Conservation (phyloP, 2,329 filamentous ascomycete species). For the Trichoderma brevicompactum region DNA sequence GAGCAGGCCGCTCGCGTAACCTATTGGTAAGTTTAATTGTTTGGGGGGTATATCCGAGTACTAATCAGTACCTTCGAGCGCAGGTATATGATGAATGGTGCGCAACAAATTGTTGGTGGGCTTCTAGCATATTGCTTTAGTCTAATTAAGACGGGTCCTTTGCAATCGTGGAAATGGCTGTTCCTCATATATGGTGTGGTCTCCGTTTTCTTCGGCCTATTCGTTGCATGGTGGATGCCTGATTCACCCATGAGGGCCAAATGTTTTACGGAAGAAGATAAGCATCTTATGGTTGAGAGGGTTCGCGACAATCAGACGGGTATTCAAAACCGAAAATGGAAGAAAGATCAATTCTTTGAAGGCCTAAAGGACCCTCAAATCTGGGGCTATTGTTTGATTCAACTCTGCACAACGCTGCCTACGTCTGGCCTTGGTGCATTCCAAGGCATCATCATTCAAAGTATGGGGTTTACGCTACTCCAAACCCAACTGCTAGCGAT, state of each 20-base stretch:
- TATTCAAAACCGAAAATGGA: constrained; percentile 23
- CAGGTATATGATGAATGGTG: constrained; percentile 26
- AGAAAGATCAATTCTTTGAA: constrained; percentile 13
- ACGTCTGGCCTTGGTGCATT: constrained; percentile 23
- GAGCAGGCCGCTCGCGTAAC: constrained; percentile 18
- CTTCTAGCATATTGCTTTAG: constrained; percentile 22
- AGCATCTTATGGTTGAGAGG: constrained; percentile 22
- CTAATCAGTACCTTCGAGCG: background rate
- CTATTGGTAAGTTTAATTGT: constrained; percentile 1
- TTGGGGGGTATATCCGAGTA: background rate
- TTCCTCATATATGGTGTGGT: constrained; percentile 14
- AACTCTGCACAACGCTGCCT: constrained; percentile 13
- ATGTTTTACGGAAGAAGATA: constrained; percentile 22
- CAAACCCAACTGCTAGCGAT: constrained; percentile 17
- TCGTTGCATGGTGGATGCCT: constrained; percentile 22
- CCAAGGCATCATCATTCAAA: constrained; percentile 16
- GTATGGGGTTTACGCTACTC: constrained; percentile 20
- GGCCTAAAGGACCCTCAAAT: constrained; percentile 21
- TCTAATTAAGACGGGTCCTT: constrained; percentile 8
- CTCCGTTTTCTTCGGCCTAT: constrained; percentile 11
- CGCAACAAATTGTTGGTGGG: constrained; percentile 23
- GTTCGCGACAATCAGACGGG: constrained; percentile 24
- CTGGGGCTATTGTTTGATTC: constrained; percentile 21
- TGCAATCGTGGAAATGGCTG: constrained; percentile 18
- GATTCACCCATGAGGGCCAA: constrained; percentile 22